These are phyloP conservation scores for Graphiopsis chlorocephala DNA, from an alignment of 2,329 filamentous ascomycete species.

Conservation along the genomic window DNA sequence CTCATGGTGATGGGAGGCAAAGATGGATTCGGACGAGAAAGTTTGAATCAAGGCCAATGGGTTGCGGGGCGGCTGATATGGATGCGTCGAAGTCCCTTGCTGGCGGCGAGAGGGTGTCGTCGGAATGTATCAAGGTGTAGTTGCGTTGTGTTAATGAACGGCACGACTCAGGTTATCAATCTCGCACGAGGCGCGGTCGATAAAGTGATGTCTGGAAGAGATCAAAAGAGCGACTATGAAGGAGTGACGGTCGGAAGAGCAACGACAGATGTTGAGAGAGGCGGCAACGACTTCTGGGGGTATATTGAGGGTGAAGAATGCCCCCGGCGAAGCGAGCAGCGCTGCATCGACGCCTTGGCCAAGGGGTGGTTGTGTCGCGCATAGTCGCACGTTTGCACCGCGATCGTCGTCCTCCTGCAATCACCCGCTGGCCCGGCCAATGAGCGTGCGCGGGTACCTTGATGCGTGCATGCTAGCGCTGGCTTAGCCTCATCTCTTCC, in stretches of 20 bases:
- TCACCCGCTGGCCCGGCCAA: not conserved
- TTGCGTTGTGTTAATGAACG: constrained; percentile 8
- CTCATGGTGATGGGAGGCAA: constrained; percentile 11
- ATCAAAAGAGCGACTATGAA: constrained; percentile 9
- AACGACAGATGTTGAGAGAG: not conserved
- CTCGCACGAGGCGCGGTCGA: constrained; percentile 12
- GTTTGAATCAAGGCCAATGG: constrained; percentile 4
- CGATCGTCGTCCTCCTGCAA: constrained; percentile 13
- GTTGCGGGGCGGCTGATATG: not conserved
- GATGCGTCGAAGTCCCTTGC: constrained; percentile 7
- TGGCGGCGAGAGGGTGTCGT: not conserved
- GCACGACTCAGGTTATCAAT: constrained; percentile 14
- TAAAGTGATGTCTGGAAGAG: constrained; percentile 2
- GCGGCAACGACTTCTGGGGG: constrained; percentile 9
- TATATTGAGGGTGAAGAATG: constrained; percentile 14
- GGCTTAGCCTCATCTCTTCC: not conserved
- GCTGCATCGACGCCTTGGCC: not conserved
- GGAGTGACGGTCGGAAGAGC: constrained; percentile 8
- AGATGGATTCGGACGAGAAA: not conserved
- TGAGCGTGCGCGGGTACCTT: not conserved
- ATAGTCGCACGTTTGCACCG: constrained; percentile 4
- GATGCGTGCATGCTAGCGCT: not conserved
- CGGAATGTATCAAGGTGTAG: not conserved
- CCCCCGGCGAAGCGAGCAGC: not conserved
- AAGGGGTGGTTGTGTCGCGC: constrained; percentile 11